Conservation (phyloP, 768 basidiomycete genomes). For the Tephrocybe sp. region DNA sequence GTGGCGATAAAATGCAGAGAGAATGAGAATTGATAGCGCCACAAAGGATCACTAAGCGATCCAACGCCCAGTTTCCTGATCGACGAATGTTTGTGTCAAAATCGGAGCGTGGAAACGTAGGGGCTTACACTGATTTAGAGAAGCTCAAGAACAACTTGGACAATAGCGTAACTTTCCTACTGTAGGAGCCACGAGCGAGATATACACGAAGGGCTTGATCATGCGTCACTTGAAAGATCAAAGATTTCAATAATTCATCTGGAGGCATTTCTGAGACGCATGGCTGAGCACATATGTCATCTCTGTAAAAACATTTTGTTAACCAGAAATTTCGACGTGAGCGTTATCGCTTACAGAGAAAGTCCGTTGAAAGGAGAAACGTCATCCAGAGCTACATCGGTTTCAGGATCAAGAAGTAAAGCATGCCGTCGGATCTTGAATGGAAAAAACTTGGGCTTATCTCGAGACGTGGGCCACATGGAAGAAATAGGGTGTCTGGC, state of each 20-base stretch:
- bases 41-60: neutral
- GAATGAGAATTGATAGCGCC: conserved; percentile 14
- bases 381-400: conserved; percentile 9
- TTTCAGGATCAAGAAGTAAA: conserved; percentile 12
- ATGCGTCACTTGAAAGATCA: conserved; percentile 14
- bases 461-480: conserved; percentile 6
- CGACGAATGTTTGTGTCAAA: neutral
- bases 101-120: neutral
- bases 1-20: conserved; percentile 12
- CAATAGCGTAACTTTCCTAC: conserved; percentile 8
- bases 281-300: conserved; percentile 12
- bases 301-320: neutral
- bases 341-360: conserved; percentile 6
- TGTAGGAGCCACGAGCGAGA: conserved; percentile 8
- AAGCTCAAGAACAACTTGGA: conserved; percentile 6
- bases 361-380: conserved; percentile 8
- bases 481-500: conserved; percentile 13
- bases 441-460: neutral
- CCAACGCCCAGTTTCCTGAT: neutral
- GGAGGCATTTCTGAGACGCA: conserved; percentile 10
- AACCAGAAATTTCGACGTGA: too few relatives aligned
- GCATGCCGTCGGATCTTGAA: conserved; percentile 5
- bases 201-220: conserved; percentile 18
- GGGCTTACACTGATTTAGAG: conserved; percentile 8
- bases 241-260: conserved; percentile 6